A percentile compares a stretch with the other conserved stretches of the same genome.
Evolutionary conservation across 2,329 filamentous ascomycete genomes (phyloP).

Genomic region (Alternaria tenuissima): DNA sequence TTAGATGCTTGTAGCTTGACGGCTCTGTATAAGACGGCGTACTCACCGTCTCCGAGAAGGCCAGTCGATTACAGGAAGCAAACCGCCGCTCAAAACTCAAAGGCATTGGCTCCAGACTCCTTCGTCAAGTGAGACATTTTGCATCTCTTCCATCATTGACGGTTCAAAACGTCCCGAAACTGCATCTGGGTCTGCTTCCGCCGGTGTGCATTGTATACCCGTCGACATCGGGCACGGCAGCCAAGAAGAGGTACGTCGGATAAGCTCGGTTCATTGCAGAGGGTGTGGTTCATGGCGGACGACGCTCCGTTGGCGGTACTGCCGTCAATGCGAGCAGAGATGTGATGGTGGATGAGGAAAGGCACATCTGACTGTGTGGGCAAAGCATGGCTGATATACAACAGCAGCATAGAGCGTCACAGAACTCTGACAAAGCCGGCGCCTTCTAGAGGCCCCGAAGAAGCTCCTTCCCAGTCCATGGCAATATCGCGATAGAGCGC

Average conservation of each 20-base stretch:
- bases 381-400: conserved; percentile 46
- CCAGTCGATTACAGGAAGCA: conserved; percentile 37
- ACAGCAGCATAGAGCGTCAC: conserved; percentile 27
- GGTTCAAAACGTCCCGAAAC: conserved; percentile 29
- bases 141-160: conserved; percentile 22
- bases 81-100: conserved; percentile 30
- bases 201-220: conserved; percentile 18
- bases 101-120: conserved; percentile 37
- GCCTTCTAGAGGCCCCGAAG: conserved; percentile 25
- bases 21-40: conserved; percentile 48
- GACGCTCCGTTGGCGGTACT: neutral
- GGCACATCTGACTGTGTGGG: conserved; percentile 12
- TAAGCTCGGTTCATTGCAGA: conserved; percentile 22
- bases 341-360: conserved; percentile 8
- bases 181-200: conserved; percentile 10
- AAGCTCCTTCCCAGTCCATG: conserved; percentile 17
- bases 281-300: conserved; percentile 2
- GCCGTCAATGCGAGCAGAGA: conserved; percentile 13
- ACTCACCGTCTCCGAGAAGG: conserved; percentile 34
- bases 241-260: conserved; percentile 35
- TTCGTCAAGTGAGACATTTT: conserved; percentile 38
- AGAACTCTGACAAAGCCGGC: conserved; percentile 19
- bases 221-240: conserved; percentile 12
- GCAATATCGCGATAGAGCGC: conserved; percentile 11
- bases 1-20: conserved; percentile 25